These are phyloP conservation scores for Botrytis aclada DNA, from an alignment of 2,329 filamentous ascomycete genomes.

Conservation along the genomic window DNA sequence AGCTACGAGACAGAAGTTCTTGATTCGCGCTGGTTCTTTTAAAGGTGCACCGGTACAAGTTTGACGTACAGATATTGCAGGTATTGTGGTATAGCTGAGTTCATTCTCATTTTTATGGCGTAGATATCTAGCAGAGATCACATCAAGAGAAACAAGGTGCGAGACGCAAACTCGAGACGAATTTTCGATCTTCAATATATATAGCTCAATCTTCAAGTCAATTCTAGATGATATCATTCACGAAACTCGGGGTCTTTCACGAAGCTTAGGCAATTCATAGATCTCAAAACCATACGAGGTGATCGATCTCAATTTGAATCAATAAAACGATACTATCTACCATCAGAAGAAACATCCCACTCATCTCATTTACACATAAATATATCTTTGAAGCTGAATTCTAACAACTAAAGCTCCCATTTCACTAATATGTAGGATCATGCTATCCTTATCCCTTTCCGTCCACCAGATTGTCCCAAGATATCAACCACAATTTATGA, in stretches of 20 bases:
- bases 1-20: no score
- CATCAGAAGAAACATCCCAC: neutral
- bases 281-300: neutral
- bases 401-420: neutral
- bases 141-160: neutral
- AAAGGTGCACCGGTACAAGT: neutral
- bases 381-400: neutral
- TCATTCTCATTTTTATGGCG: neutral
- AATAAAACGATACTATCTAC: neutral
- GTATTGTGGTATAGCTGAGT: neutral
- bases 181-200: fast-evolving
- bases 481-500: neutral
- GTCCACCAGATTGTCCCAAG: neutral
- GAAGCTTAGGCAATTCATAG: neutral
- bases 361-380: neutral
- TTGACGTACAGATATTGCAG: neutral
- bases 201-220: neutral
- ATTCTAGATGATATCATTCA: neutral
- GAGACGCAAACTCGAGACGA: neutral
- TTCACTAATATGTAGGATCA: neutral
- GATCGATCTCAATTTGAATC: neutral
- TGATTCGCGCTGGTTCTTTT: no score
- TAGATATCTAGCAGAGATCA: neutral
- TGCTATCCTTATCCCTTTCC: neutral
- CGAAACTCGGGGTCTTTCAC: neutral